Evolutionary conservation across 2,329 filamentous ascomycete genomes (phyloP).

Genomic region (Ophiostoma fasciatum): DNA sequence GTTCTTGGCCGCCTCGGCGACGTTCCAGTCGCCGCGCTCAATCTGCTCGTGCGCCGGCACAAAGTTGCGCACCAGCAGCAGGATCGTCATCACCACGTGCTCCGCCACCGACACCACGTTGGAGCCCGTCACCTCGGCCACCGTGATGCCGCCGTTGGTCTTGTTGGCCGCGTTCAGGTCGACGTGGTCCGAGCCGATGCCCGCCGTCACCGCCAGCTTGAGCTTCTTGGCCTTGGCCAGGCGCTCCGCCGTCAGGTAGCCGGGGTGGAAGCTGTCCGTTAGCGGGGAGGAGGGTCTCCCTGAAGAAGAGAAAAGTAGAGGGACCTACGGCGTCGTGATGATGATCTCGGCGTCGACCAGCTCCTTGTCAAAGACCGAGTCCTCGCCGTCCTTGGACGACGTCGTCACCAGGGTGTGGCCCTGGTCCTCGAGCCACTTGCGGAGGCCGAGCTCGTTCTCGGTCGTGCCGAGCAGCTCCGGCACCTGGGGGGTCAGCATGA

Average conservation of each 20-base stretch:
- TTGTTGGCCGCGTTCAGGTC: slow-evolving; percentile 95
- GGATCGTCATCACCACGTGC: slow-evolving; percentile 99
- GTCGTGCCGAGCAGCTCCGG: slow-evolving; percentile 84
- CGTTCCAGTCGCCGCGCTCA: slow-evolving; percentile 79
- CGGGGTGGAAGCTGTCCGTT: slow-evolving; percentile 71
- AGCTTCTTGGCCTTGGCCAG: slow-evolving; percentile 97
- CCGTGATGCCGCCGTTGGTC: slow-evolving; percentile 94
- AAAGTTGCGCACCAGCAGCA: slow-evolving; percentile 92
- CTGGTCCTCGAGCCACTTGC: slow-evolving; percentile 94
- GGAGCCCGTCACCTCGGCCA: slow-evolving; percentile 93
- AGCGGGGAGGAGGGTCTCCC: too few species aligned
- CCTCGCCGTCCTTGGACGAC: slow-evolving; percentile 88
- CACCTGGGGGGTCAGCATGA: slow-evolving; percentile 25
- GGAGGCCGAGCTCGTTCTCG: slow-evolving; percentile 93
- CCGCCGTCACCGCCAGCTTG: slow-evolving; percentile 91
- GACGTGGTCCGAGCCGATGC: slow-evolving; percentile 97
- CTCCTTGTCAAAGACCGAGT: slow-evolving; percentile 89
- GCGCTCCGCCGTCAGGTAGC: slow-evolving; percentile 92
- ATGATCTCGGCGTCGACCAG: slow-evolving; percentile 95
- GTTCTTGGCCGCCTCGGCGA: slow-evolving; percentile 92
- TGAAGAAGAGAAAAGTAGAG: too few species aligned
- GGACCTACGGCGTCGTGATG: slow-evolving; percentile 82
- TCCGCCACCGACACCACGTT: slow-evolving; percentile 98
- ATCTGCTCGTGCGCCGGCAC: slow-evolving; percentile 95
- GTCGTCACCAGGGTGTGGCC: slow-evolving; percentile 95